Base-by-base conservation (phyloP, 805 yeast species). In the Naumovozyma dairenensis region DNA sequence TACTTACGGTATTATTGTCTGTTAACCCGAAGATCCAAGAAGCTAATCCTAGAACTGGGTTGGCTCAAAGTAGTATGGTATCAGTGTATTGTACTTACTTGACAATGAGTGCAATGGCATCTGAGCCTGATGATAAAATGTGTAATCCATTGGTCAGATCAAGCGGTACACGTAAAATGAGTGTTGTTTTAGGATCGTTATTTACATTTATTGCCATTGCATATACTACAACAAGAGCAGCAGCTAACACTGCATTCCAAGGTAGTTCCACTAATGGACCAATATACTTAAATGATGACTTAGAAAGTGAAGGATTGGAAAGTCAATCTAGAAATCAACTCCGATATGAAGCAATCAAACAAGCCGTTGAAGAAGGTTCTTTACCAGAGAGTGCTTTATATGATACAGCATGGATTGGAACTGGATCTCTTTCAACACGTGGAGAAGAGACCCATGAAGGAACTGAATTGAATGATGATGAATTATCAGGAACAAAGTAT, bases 61-160 rank as follows among this genome's bases (percentile, higher is more conserved):
- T 92, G 32, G 96, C 98, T 3, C 99, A 92, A 63, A 71, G 94
- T 8, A 86, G 95, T 12, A 87, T 93, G 87, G 97, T 94, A 24
- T 78, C 89, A 9, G 71, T 86, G 16, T 92, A 92, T 59, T 85
- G 97, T 58, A 81, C 96, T 0, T 92, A 92, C 53, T 64, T 92
- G 46, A 77, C 86, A 2, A 73, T 92, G 66, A 77, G 92, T 39
- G 98, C 97, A 0, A 93, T 92, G 46, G 80, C 95, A 1, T 78
- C 94, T 9, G 97, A 89, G 58, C 99, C 98, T 0, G 98, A 92
- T 60, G 97, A 89, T 62, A 76, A 70, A 53, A 65, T 67, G 47
- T 92, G 99, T 59, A 92, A 92, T 55, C 98, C 99, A 9, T 66
- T 92, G 40, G 76, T 89, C 13, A 72, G 97, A 45, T 82, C 94